Conservation (phyloP, 2,329 filamentous ascomycete species). For the Paraconiothyrium sp. region DNA sequence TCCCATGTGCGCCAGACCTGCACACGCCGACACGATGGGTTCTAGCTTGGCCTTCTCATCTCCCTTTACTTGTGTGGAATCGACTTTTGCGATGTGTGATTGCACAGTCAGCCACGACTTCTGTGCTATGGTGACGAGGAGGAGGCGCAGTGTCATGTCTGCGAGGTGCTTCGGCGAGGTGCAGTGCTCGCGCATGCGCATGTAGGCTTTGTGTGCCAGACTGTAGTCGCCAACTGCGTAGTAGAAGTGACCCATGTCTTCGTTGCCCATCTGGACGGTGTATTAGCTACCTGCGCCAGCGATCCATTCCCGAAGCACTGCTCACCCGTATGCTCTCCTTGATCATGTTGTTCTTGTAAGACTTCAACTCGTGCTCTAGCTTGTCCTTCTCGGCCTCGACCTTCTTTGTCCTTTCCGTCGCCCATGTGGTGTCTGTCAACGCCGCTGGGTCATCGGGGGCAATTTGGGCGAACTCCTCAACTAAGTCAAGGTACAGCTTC, state of each 20-base stretch:
- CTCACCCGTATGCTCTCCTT: slow-evolving; percentile 92
- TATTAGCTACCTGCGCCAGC: not conserved
- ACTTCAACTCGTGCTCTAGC: slow-evolving; percentile 86
- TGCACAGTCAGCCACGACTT: slow-evolving; percentile 78
- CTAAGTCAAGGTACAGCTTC: slow-evolving; percentile 73
- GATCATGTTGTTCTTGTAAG: slow-evolving; percentile 95
- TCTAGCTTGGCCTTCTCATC: slow-evolving; percentile 67
- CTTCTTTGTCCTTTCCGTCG: slow-evolving; percentile 70
- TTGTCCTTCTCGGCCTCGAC: slow-evolving; percentile 76
- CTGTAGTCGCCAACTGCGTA: slow-evolving; percentile 79
- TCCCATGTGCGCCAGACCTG: slow-evolving; percentile 69
- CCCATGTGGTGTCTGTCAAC: slow-evolving; percentile 75
- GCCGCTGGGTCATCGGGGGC: slow-evolving; percentile 75
- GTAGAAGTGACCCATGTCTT: slow-evolving; percentile 87
- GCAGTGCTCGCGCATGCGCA: slow-evolving; percentile 89
- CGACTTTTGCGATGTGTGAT: slow-evolving; percentile 67
- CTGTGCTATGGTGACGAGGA: slow-evolving; percentile 78
- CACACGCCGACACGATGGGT: slow-evolving; percentile 72
- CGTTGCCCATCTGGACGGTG: slow-evolving; percentile 82
- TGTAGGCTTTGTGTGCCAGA: slow-evolving; percentile 79
- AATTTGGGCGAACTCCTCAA: slow-evolving; percentile 70
- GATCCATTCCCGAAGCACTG: slow-evolving; percentile 4
- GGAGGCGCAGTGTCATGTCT: slow-evolving; percentile 81
- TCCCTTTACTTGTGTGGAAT: slow-evolving; percentile 62
- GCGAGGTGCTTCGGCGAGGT: slow-evolving; percentile 83